Evolutionary conservation across 306 rosid genomes (phyloP).

Genomic region (Corylus heterophylla): DNA sequence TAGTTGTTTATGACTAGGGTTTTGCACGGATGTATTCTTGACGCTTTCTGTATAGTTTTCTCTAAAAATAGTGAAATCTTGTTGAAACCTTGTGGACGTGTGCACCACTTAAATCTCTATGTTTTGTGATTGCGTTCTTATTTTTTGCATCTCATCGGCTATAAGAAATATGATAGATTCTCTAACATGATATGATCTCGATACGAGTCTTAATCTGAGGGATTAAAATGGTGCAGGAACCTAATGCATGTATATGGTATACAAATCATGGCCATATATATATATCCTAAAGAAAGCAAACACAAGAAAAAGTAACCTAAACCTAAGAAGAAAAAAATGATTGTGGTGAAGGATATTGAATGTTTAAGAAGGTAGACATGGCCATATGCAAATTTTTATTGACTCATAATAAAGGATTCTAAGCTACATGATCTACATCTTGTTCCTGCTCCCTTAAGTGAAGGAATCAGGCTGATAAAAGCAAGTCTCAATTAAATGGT

Average conservation of each 20-base stretch:
- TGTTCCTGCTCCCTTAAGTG: background rate
- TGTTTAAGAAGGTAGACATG: slow-evolving; percentile 8
- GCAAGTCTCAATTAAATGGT: slow-evolving; percentile 11
- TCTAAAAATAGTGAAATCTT: no score
- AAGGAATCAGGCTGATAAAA: slow-evolving; percentile 19
- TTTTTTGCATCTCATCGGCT: no score
- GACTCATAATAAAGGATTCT: slow-evolving; percentile 10
- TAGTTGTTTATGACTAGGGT: no score
- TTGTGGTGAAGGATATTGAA: background rate
- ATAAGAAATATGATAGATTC: no score
- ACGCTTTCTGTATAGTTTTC: no score
- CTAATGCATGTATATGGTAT: slow-evolving; percentile 13
- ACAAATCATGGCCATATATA: slow-evolving; percentile 24
- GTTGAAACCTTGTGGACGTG: no score
- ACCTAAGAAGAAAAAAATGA: background rate
- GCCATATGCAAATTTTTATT: background rate
- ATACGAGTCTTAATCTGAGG: background rate
- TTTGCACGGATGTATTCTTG: no score
- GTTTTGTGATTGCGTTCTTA: no score
- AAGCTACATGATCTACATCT: no score
- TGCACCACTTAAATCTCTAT: no score
- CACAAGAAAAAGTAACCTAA: slow-evolving; percentile 23
- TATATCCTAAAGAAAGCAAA: background rate
- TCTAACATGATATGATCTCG: no score
- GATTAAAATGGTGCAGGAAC: slow-evolving; percentile 23